Conservation (phyloP, 2,329 filamentous ascomycete species). For the Pseudonectria foliicola region DNA sequence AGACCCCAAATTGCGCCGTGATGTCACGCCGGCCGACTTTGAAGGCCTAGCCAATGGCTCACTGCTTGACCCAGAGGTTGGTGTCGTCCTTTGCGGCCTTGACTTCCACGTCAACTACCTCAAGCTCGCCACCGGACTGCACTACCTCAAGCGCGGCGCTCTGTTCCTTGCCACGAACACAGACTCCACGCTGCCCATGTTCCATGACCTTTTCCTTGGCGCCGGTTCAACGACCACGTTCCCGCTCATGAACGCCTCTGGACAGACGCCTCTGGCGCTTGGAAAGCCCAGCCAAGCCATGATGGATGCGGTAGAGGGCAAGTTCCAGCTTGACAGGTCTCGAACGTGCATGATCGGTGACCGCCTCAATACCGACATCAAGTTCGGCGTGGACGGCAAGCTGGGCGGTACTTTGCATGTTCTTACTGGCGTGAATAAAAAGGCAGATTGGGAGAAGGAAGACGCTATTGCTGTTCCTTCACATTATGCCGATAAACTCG, state of each 20-base stretch:
- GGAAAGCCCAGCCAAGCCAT: constrained; percentile 97
- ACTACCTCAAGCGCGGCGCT: constrained; percentile 78
- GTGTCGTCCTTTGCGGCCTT: constrained; percentile 79
- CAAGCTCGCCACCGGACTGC: constrained; percentile 76
- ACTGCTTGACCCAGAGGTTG: constrained; percentile 78
- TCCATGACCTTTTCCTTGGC: constrained; percentile 79
- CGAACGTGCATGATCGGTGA: constrained; percentile 96
- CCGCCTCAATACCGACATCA: constrained; percentile 88
- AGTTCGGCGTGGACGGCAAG: constrained; percentile 85
- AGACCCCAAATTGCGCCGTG: constrained; percentile 67
- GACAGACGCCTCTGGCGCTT: constrained; percentile 64
- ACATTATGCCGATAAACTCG: constrained; percentile 78
- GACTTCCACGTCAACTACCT: constrained; percentile 96
- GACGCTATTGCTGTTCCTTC: constrained; percentile 64
- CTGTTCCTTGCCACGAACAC: constrained; percentile 88
- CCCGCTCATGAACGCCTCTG: constrained; percentile 67
- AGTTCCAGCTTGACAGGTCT: constrained; percentile 78
- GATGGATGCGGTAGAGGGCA: constrained; percentile 98
- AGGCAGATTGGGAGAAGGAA: constrained; percentile 71
- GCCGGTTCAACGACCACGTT: constrained; percentile 70
- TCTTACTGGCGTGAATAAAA: constrained; percentile 80
- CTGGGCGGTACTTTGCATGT: constrained; percentile 89
- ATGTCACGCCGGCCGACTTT: constrained; percentile 77
- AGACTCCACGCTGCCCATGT: constrained; percentile 81
- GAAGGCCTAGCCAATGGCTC: constrained; percentile 67